Conservation (phyloP, 257 asterid genomes). For the Jaltomata sinuosa region DNA sequence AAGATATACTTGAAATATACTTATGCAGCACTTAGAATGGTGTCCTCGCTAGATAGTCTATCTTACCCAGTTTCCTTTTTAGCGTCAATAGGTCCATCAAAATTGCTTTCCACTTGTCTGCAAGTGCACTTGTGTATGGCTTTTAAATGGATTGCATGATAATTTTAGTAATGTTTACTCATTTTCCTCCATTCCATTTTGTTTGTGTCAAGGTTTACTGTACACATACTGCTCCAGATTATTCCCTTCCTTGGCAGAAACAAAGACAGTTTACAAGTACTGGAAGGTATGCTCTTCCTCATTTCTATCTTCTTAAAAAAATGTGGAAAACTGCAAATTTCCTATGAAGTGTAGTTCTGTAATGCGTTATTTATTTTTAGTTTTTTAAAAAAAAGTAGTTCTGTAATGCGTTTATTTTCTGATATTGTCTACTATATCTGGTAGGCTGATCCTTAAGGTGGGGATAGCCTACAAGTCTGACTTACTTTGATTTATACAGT, state of each 20-base stretch:
- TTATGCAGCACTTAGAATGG: not conserved
- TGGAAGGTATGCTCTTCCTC: constrained; percentile 63
- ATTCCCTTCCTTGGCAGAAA: constrained; percentile 98
- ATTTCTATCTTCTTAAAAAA: not conserved
- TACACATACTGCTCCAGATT: constrained; percentile 89
- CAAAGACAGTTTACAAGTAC: constrained; percentile 89
- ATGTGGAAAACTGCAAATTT: not conserved
- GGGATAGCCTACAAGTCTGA: not conserved
- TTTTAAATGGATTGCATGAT: not conserved
- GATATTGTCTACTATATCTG: not conserved
- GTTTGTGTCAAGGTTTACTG: constrained; percentile 59
- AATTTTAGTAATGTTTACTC: not conserved
- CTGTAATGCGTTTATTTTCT: not conserved
- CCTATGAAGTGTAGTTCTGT: not conserved
- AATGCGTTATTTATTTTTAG: not conserved
- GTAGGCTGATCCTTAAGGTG: not conserved
- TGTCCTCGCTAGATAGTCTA: not conserved
- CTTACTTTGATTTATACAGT: constrained; percentile 31
- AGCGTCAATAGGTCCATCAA: not conserved
- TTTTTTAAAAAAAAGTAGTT: not conserved
- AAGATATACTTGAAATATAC: not conserved
- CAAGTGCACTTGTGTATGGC: not conserved
- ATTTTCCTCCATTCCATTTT: not conserved
- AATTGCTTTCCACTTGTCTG: not conserved
- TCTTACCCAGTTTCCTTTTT: not conserved